Percentiles rank a stretch among this genome's conserved stretches.
phyloP scores from a whole-genome alignment of 73 alveolate species.

The Symbiodinium natans region DNA sequence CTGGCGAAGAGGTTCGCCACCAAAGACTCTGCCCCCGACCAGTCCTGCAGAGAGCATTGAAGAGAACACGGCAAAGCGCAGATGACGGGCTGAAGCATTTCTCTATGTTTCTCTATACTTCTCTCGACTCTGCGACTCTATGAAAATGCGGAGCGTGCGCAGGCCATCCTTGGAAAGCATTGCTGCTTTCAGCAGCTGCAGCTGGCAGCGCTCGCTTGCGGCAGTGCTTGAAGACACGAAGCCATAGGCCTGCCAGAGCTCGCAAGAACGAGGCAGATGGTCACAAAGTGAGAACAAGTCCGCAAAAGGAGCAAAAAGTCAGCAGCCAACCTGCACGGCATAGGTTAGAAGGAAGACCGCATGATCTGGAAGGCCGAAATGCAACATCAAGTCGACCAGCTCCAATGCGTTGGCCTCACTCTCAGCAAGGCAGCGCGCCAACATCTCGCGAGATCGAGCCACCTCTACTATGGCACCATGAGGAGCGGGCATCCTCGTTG shows the following conservation, averaged over 20 bases:
- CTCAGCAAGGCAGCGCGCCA: not conserved
- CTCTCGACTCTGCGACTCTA: too few relatives aligned
- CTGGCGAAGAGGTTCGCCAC: constrained; percentile 40
- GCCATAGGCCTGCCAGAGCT: constrained; percentile 75
- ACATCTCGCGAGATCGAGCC: not conserved
- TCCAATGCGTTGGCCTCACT: constrained; percentile 49
- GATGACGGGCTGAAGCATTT: too few relatives aligned
- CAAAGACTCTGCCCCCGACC: constrained; percentile 50
- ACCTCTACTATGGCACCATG: not conserved
- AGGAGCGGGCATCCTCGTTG: constrained; percentile 12
- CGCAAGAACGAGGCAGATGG: not conserved
- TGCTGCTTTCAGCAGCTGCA: constrained; percentile 75
- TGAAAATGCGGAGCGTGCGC: too few relatives aligned
- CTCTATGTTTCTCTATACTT: not conserved
- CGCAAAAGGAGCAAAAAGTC: not conserved
- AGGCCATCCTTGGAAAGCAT: constrained; percentile 54
- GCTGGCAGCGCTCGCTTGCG: constrained; percentile 61
- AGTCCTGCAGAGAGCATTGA: constrained; percentile 11
- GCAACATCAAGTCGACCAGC: constrained; percentile 57
- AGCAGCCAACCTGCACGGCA: constrained; percentile 46
- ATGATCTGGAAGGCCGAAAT: constrained; percentile 54
- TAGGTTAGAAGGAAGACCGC: constrained; percentile 43
- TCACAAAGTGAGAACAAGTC: not conserved
- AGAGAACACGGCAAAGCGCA: not conserved
- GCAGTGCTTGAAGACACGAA: constrained; percentile 35